Base-by-base conservation (phyloP, 2,329 filamentous ascomycete genomes). In the Didymella sp. region DNA sequence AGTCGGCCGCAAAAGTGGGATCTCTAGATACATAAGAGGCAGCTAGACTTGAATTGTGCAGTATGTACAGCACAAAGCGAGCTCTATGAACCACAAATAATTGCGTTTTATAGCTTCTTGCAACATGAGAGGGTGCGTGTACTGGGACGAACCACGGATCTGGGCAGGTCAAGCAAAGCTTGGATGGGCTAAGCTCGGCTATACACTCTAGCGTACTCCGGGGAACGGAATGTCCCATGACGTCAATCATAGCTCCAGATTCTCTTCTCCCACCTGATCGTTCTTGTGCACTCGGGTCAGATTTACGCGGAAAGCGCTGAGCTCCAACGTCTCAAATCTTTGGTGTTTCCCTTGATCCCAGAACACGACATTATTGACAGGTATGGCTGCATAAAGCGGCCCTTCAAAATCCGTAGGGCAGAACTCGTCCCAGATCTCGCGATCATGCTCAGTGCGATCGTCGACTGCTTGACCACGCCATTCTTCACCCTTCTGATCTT, bases 351-450 rank as follows among this genome's bases (percentile, higher is more conserved):
- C 60, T 22, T 60, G 33, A 21, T 67, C 60, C 76, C 76, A 78
- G 45, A 79, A 76, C 0, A 75, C 68, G 4, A 73, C 22, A 46
- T 76, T 74, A 24, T 75, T 76, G 11, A 77, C 31, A 0, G 73
- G 69, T 15, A 70, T 50, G 2, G 67, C 71, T 2, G 64, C 76
- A 59, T 78, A 78, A 19, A 63, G 62, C 2, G 64, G 35, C 2
- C 54, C 56, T 19, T 77, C 74, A 5, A 76, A 59, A 54, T 78
- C 63, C 0, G 64, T 67, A 3, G 68, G 35, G 50, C 77, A 79
- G 40, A 75, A 77, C 7, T 78, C 76, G 49, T 77, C 71, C 71
- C 67, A 73, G 5, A 74, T 48, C 9, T 51, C 52, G 13, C 45
- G 46, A 17, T 42, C 33, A 8, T 41, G 25, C 2, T 59, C 47